Conservation (phyloP, 225 moss, liverwort and hornwort species). For the Ulota crispa region DNA sequence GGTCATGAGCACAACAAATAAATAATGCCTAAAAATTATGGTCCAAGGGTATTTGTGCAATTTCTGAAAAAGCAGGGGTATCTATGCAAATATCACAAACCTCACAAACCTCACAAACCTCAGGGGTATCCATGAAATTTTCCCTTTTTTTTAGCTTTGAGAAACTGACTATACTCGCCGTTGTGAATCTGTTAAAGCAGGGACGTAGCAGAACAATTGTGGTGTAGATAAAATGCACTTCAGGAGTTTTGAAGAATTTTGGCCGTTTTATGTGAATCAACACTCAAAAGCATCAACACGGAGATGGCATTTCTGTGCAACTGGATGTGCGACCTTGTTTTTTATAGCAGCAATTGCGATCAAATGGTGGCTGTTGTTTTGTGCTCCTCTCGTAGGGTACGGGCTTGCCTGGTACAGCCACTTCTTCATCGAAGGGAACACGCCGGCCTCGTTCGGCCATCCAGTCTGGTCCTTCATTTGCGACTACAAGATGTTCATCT, state of each 20-base stretch:
- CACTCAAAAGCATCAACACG: conserved; percentile 84
- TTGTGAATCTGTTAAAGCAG: conserved; percentile 26
- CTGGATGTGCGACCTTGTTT: conserved; percentile 60
- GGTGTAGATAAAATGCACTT: conserved; percentile 63
- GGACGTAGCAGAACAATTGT: conserved; percentile 11
- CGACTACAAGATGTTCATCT: conserved; percentile 87
- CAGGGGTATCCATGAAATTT: too few relatives aligned
- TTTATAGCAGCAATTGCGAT: conserved; percentile 64
- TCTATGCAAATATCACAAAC: too few relatives aligned
- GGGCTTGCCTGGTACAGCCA: conserved; percentile 96
- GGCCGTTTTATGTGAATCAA: conserved; percentile 93
- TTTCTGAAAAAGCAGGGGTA: too few relatives aligned
- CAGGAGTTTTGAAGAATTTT: conserved; percentile 89
- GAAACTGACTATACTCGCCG: conserved; percentile 24
- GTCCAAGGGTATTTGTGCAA: too few relatives aligned
- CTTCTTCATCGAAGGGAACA: conserved; percentile 86
- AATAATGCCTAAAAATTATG: too few relatives aligned
- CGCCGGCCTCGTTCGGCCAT: conserved; percentile 73
- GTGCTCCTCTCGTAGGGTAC: conserved; percentile 78
- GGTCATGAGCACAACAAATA: too few relatives aligned
- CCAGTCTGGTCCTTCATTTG: conserved; percentile 90
- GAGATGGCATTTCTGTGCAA: conserved; percentile 79
- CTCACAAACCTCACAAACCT: too few relatives aligned
- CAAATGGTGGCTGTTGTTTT: conserved; percentile 84
- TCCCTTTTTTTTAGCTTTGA: background rate